These are phyloP conservation scores for Geotrichum aggregatum DNA, from an alignment of 1,139 yeast genomes.

Conservation along the genomic window DNA sequence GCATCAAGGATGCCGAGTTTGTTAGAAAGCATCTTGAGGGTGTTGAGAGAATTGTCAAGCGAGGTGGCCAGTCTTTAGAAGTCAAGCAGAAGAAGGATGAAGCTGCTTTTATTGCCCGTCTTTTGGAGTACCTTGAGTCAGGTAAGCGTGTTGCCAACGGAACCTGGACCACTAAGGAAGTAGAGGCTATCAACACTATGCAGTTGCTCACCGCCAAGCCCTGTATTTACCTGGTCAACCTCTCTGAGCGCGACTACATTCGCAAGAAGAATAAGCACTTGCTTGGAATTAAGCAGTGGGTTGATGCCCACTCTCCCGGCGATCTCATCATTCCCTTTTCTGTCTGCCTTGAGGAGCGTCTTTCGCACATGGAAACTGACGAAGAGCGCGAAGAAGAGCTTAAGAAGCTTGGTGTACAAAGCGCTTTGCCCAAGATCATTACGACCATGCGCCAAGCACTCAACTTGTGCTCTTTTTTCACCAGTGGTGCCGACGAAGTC, in stretches of 20 bases:
- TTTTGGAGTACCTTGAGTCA: constrained; percentile 68
- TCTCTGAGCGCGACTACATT: constrained; percentile 88
- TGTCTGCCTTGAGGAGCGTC: constrained; percentile 87
- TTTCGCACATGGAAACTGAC: constrained; percentile 81
- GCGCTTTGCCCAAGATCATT: constrained; percentile 86
- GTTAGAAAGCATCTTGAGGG: constrained; percentile 86
- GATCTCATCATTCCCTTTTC: constrained; percentile 92
- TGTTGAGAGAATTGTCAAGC: constrained; percentile 71
- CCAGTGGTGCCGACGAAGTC: constrained; percentile 87
- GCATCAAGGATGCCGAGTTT: constrained; percentile 95
- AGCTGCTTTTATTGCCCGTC: constrained; percentile 70
- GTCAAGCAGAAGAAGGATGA: constrained; percentile 94
- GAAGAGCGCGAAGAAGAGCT: constrained; percentile 91
- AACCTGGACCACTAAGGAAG: constrained; percentile 84
- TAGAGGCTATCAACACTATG: constrained; percentile 83
- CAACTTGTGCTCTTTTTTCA: constrained; percentile 76
- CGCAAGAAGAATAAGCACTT: constrained; percentile 97
- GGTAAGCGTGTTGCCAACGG: constrained; percentile 93
- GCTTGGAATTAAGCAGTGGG: constrained; percentile 92
- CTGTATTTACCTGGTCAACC: constrained; percentile 87
- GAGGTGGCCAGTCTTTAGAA: constrained; percentile 95
- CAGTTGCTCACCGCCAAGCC: constrained; percentile 85
- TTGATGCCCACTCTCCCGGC: constrained; percentile 89
- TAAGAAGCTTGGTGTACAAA: constrained; percentile 75
- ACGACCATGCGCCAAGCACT: constrained; percentile 63